Evolutionary conservation across 1,284 basidiomycete species (phyloP).

Genomic region (Gomphus bonarii): DNA sequence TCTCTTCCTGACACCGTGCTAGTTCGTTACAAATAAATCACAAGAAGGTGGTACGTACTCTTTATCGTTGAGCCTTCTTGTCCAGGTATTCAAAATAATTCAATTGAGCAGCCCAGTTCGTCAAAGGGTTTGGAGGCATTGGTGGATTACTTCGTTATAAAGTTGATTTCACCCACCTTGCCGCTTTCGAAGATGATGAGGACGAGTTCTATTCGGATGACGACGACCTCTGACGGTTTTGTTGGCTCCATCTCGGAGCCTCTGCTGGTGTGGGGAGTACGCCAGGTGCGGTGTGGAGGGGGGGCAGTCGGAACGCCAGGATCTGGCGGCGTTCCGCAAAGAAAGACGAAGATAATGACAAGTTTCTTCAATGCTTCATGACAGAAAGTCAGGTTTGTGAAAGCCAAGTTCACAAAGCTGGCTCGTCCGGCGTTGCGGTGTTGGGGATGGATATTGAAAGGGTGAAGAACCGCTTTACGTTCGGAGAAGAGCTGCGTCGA

Average conservation of each 20-base stretch:
- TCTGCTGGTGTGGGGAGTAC: constrained; percentile 27
- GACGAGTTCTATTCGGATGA: constrained; percentile 79
- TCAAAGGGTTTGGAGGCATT: constrained; percentile 97
- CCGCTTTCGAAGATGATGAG: constrained; percentile 63
- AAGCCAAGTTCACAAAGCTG: not conserved
- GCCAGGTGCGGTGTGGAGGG: constrained; percentile 33
- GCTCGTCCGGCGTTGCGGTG: not conserved
- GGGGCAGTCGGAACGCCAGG: constrained; percentile 18
- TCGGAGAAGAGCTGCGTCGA: not conserved
- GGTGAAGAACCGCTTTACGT: not conserved
- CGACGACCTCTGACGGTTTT: constrained; percentile 75
- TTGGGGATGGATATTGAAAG: not conserved
- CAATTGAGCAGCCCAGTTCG: constrained; percentile 69
- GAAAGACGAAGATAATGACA: not conserved
- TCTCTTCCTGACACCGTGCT: not conserved
- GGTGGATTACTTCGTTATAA: constrained; percentile 94
- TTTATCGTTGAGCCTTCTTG: not conserved
- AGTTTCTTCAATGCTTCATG: not conserved
- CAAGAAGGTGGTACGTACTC: constrained; percentile 61
- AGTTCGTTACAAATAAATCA: constrained; percentile 77
- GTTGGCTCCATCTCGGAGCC: constrained; percentile 69
- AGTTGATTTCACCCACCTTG: constrained; percentile 82
- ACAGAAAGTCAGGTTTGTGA: not conserved
- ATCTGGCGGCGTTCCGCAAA: not conserved
- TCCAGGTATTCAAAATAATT: not conserved